Percentiles rank a stretch among this genome's conserved stretches.
Evolutionary conservation across 495 filamentous ascomycete genomes (phyloP).

Genomic region (Penicillium longicatenatum): DNA sequence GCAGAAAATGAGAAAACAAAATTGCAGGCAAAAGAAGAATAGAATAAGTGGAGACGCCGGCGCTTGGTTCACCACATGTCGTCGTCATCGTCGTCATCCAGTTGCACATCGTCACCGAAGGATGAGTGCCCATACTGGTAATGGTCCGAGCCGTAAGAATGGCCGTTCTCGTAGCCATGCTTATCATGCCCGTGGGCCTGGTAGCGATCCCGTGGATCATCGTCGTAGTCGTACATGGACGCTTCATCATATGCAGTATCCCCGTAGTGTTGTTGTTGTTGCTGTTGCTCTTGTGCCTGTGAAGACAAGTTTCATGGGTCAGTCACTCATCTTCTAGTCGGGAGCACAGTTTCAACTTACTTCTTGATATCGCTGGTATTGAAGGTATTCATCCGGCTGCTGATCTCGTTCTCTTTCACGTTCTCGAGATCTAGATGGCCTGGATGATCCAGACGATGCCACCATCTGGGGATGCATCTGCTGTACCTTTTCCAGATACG

Average conservation of each 20-base stretch:
- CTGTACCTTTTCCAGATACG: conserved; percentile 97
- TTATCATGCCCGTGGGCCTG: conserved; percentile 55
- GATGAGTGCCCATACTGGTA: conserved; percentile 53
- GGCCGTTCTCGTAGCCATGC: conserved; percentile 50
- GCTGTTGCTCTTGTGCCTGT: conserved; percentile 45
- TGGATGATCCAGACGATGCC: conserved; percentile 57
- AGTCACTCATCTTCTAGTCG: neutral
- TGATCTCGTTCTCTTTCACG: conserved; percentile 3
- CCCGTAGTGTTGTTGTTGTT: conserved; percentile 40
- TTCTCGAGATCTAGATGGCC: conserved; percentile 64
- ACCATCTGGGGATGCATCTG: conserved; percentile 95
- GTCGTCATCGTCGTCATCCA: conserved; percentile 54
- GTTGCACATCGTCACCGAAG: conserved; percentile 51
- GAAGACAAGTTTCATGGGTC: conserved; percentile 10
- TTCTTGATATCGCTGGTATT: conserved; percentile 68
- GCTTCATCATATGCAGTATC: conserved; percentile 58
- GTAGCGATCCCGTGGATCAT: conserved; percentile 52
- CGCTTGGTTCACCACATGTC: conserved; percentile 56
- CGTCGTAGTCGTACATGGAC: conserved; percentile 60
- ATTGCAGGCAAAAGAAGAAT: conserved; percentile 18
- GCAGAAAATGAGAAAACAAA: conserved; percentile 33
- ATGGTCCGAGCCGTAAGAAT: conserved; percentile 45
- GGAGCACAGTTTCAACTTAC: conserved; percentile 37
- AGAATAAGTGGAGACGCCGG: conserved; percentile 21
- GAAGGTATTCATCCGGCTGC: conserved; percentile 62